These are phyloP conservation scores for Cladophialophora exuberans DNA, from an alignment of 2,329 filamentous ascomycete genomes.

Conservation along the genomic window DNA sequence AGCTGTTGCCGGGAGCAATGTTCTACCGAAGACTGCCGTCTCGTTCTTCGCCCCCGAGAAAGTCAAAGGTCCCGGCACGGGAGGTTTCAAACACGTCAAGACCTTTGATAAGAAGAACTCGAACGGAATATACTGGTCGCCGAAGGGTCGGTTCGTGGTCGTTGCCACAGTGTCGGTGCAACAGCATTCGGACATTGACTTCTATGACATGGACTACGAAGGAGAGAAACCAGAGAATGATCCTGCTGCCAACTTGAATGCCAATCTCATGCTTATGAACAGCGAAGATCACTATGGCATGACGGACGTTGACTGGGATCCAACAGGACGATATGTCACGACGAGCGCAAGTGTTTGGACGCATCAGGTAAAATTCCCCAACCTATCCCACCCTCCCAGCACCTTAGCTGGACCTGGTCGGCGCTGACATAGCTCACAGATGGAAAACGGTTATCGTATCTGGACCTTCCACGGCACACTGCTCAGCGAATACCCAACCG, in stretches of 20 bases:
- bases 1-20: slow-evolving; percentile 73
- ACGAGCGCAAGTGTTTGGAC: slow-evolving; percentile 96
- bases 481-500: slow-evolving; percentile 86
- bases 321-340: slow-evolving; percentile 90
- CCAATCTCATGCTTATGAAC: slow-evolving; percentile 94
- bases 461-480: slow-evolving; percentile 94
- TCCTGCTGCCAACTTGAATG: slow-evolving; percentile 93
- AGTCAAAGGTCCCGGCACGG: slow-evolving; percentile 72
- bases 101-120: slow-evolving; percentile 99
- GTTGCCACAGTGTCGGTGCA: slow-evolving; percentile 91
- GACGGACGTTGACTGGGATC: slow-evolving; percentile 97
- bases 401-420: slow-evolving; percentile 29
- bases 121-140: slow-evolving; percentile 99
- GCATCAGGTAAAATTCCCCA: slow-evolving; percentile 71
- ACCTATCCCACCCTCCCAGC: not conserved
- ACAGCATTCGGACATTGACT: slow-evolving; percentile 93
- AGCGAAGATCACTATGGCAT: slow-evolving; percentile 95
- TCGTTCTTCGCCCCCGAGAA: slow-evolving; percentile 98
- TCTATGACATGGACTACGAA: slow-evolving; percentile 97
- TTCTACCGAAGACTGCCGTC: slow-evolving; percentile 90
- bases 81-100: slow-evolving; percentile 95
- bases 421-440: slow-evolving; percentile 59
- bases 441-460: slow-evolving; percentile 98
- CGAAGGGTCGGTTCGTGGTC: slow-evolving; percentile 90
- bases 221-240: slow-evolving; percentile 92